Base-by-base conservation (phyloP, 257 asterid genomes). In the Plantago major region DNA sequence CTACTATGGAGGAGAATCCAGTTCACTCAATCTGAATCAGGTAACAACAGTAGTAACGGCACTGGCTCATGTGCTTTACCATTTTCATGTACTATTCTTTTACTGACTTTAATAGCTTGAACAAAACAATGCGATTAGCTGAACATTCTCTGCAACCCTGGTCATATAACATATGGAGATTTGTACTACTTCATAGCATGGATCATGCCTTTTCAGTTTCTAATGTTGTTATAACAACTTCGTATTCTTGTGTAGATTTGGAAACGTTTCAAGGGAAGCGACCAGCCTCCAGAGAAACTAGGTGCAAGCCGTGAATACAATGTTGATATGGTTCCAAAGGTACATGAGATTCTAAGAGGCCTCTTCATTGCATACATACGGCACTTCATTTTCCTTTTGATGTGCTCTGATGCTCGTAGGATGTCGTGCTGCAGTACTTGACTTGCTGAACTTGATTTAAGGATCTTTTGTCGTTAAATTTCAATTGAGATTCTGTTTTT, bases 271-370 rank as follows among this genome's bases (percentile, higher is more conserved):
- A 83, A 94, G 74, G 97, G 97, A 52, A 69, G 83, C 37, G 96
- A 82, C 13, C 72, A 74, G 51, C 85, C 96, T 55, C 89, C 90
- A 0, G 97, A 83, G 70, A 66, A 48, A 15, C 77, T 89, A 69
- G 99, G 99, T 44, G 61, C 89, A 9, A 89, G 96, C 82, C 81
- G 89, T 67, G 99, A 92, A 56, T 92, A 89, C 97, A 92, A 89
- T 48, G 96, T 87, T 54, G 99, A 92, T 72, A 89, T 92, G 99
- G 83, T 89, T 67, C 99, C 97, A 40, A 92, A 92, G 95, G 99
- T 89, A 18, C 19, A 18, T 9, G 40, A 52, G n/a, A 19, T 52
- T 26, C 28, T 53, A 28, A 11, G 14, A 53, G 14, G 6, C 40
- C 40, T 33, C 0, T 4, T 33, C 7, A 33, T 33, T 33, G 3